Evolutionary conservation across 768 basidiomycete species (phyloP).

Genomic region (Tricholoma flavovirens): DNA sequence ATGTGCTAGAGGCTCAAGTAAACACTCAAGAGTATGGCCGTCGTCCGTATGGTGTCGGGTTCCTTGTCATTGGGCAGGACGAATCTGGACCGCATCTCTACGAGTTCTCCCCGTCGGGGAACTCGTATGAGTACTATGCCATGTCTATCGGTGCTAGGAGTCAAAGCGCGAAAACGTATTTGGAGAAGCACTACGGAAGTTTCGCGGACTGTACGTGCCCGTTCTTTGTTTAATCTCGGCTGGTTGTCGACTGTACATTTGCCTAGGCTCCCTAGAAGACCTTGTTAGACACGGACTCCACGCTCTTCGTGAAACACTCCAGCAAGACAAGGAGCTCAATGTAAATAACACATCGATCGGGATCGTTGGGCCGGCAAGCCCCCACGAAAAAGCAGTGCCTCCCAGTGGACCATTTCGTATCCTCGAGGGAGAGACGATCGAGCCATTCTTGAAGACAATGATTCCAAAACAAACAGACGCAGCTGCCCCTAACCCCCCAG

Average conservation of each 20-base stretch:
- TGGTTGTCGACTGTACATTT: not conserved
- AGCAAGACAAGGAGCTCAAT: slow-evolving; percentile 96
- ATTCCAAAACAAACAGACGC: slow-evolving; percentile 55
- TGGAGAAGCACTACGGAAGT: slow-evolving; percentile 88
- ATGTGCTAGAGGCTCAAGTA: slow-evolving; percentile 80
- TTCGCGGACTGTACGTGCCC: slow-evolving; percentile 74
- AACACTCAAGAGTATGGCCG: slow-evolving; percentile 99
- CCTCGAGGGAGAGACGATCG: slow-evolving; percentile 76
- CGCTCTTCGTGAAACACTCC: slow-evolving; percentile 92
- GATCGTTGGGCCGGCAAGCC: slow-evolving; percentile 73
- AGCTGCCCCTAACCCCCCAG: slow-evolving; percentile 31
- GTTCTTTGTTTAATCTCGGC: not conserved
- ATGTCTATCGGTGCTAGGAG: slow-evolving; percentile 98
- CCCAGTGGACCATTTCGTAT: slow-evolving; percentile 73
- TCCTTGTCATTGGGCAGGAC: slow-evolving; percentile 95
- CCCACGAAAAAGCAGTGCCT: slow-evolving; percentile 46
- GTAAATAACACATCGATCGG: slow-evolving; percentile 93
- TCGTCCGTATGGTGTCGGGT: slow-evolving; percentile 96
- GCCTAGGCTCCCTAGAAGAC: slow-evolving; percentile 73
- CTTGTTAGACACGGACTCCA: slow-evolving; percentile 91
- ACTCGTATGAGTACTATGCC: slow-evolving; percentile 95
- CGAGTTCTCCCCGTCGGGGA: slow-evolving; percentile 97
- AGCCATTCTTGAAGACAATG: slow-evolving; percentile 75
- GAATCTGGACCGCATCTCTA: slow-evolving; percentile 96
- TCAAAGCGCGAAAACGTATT: slow-evolving; percentile 97